Base-by-base conservation (phyloP, 176 grass and related monocot species). In the Cocos nucifera region DNA sequence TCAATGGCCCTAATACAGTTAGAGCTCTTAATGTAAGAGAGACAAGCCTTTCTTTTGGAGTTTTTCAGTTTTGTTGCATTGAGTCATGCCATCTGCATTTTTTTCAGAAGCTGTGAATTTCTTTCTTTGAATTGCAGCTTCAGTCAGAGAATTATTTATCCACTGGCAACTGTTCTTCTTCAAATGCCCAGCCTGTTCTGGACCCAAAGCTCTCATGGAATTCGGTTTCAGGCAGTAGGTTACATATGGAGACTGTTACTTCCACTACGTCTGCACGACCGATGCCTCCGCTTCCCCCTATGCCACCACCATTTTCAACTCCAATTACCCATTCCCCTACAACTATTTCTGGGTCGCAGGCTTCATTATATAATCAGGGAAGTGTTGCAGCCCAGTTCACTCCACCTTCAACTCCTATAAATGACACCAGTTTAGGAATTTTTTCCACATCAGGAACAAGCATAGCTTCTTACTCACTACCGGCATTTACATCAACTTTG, bases 161-260 rank as follows among this genome's bases (percentile, higher is more conserved):
- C 56, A 63, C 75, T 44, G 55, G 64, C 15, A 65, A 79, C 65
- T 60, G 72, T 79, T 85, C 72, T 64, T 74, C 81, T 64, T 55
- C 81, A 50, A 89, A 84, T 70, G 64, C 74, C 53, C 78, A 86
- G 70, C 79, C 80, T 39, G 86, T 73, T 75, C 53, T 58, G 55
- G 86, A 90, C 32, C 51, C 18, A 51, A 95, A 87, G 68, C 84
- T 84, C n/a, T 50, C 68, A 25, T 97, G 87, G 87, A 97, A 85
- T 57, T 75, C 75, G 56, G 62, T 64, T 61, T 73, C 86, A 57
- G 75, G 77, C 63, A 78, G 69, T 76, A 85, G 86, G 71, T 39
- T 78, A 19, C 78, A 66, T 75, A 22, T 75, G 64, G 85, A 88
- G 53, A 70, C 66, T 25, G 77, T 88, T 26, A 73, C 57, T 75